phyloP scores from a whole-genome alignment of 805 yeast species.

The Candida namnaoensis region DNA sequence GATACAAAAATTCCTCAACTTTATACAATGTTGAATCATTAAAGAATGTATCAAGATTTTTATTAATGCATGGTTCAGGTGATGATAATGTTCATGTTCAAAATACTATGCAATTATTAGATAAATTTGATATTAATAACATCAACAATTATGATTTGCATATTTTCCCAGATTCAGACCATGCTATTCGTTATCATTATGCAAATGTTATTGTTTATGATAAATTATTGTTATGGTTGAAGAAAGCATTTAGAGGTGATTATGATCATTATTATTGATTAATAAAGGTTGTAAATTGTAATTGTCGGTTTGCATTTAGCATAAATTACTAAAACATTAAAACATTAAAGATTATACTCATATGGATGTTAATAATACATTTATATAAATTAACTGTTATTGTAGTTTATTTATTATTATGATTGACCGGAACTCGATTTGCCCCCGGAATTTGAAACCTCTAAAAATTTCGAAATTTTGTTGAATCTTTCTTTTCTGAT shows the following conservation, averaged over 20 bases:
- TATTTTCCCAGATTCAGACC: conserved; percentile 79
- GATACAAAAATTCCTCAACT: conserved; percentile 56
- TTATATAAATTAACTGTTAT: too few species aligned
- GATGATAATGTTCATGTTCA: conserved; percentile 98
- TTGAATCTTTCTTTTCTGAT: too few species aligned
- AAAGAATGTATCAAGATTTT: conserved; percentile 51
- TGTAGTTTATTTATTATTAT: too few species aligned
- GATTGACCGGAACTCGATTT: too few species aligned
- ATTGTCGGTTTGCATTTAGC: too few species aligned
- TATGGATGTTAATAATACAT: too few species aligned
- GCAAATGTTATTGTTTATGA: conserved; percentile 64
- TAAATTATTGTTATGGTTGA: conserved; percentile 56
- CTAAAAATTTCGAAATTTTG: too few species aligned
- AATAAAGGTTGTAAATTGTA: too few species aligned
- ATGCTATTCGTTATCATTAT: conserved; percentile 62
- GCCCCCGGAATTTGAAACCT: too few species aligned
- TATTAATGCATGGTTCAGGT: conserved; percentile 94
- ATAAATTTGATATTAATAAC: conserved; percentile 56
- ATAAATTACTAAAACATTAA: too few species aligned
- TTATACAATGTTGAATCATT: conserved; percentile 41
- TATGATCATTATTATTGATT: conserved; percentile 5
- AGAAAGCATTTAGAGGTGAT: conserved; percentile 48
- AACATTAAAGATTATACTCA: too few species aligned
- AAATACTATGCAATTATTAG: conserved; percentile 72
- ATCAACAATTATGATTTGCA: conserved; percentile 78